A percentile compares a stretch with the other conserved stretches of the same genome.
Conservation (phyloP, 495 filamentous ascomycete species). For the Schizothecium vesticola region DNA sequence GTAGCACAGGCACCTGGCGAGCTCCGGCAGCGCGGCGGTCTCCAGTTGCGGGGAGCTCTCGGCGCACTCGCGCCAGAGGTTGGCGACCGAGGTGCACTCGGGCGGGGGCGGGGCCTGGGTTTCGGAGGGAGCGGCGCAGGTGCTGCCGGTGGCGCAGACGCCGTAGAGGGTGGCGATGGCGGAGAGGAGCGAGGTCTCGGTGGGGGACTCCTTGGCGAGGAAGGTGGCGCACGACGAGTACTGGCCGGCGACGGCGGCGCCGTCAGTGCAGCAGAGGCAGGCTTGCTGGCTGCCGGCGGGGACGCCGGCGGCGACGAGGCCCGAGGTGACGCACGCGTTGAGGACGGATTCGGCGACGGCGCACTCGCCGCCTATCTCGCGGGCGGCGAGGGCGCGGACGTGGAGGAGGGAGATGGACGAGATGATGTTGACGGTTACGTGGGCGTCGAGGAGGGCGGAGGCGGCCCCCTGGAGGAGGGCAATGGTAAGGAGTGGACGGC, state of each 20-base stretch:
- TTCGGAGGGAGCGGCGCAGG: not conserved
- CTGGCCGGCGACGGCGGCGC: conserved; percentile 1
- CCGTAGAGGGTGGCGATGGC: not conserved
- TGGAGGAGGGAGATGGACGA: not conserved
- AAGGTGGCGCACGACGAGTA: conserved; percentile 26
- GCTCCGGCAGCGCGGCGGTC: not conserved
- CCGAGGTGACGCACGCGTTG: conserved; percentile 9
- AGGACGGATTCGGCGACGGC: conserved; percentile 13
- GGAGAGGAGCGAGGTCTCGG: conserved; percentile 5
- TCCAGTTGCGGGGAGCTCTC: not conserved
- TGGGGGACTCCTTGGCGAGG: conserved; percentile 8
- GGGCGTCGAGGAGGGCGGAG: conserved; percentile 9
- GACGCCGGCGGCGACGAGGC: conserved; percentile 10
- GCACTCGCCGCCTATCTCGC: conserved; percentile 16
- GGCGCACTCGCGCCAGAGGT: conserved; percentile 13
- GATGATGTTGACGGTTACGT: conserved; percentile 14
- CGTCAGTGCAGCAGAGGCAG: conserved; percentile 23
- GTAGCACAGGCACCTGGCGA: conserved; percentile 17
- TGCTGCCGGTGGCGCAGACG: conserved; percentile 3
- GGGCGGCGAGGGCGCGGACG: conserved; percentile 1
- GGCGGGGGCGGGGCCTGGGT: not conserved
- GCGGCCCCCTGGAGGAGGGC: conserved; percentile 12
- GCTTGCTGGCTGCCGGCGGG: conserved; percentile 1
- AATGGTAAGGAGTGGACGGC: conserved; percentile 1
- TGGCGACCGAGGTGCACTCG: conserved; percentile 15